Evolutionary conservation across 768 basidiomycete genomes (phyloP).

Genomic region (Cantharellus anzutake): DNA sequence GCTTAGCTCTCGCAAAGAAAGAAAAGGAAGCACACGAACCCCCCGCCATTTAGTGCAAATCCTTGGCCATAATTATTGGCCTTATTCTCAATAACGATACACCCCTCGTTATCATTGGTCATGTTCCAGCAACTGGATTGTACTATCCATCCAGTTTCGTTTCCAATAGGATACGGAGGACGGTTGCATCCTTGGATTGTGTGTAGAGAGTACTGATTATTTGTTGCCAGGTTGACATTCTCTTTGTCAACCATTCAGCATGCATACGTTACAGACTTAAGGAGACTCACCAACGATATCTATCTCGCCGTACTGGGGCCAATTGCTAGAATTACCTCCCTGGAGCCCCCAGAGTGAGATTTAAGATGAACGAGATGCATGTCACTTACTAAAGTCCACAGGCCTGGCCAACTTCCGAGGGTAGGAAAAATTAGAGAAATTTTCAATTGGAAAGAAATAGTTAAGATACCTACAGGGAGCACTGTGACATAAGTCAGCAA

Average conservation of each 20-base stretch:
- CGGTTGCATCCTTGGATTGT: background rate
- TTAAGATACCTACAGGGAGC: background rate
- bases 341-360: background rate
- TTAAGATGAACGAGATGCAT: background rate
- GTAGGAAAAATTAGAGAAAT: background rate
- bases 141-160: background rate
- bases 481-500: too few relatives aligned
- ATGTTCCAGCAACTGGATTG: constrained; percentile 1
- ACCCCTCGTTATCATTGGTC: constrained; percentile 1
- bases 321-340: background rate
- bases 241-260: background rate
- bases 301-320: constrained; percentile 1
- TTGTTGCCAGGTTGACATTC: background rate
- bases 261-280: background rate
- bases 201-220: background rate
- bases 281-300: background rate
- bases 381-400: background rate
- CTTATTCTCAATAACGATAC: background rate
- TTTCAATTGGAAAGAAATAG: background rate
- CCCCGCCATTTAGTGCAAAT: background rate
- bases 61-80: constrained; percentile 1
- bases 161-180: background rate
- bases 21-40: background rate
- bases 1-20: background rate
- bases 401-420: background rate